Conservation (phyloP, 2,329 filamentous ascomycete species). For the Aureobasidium musti region DNA sequence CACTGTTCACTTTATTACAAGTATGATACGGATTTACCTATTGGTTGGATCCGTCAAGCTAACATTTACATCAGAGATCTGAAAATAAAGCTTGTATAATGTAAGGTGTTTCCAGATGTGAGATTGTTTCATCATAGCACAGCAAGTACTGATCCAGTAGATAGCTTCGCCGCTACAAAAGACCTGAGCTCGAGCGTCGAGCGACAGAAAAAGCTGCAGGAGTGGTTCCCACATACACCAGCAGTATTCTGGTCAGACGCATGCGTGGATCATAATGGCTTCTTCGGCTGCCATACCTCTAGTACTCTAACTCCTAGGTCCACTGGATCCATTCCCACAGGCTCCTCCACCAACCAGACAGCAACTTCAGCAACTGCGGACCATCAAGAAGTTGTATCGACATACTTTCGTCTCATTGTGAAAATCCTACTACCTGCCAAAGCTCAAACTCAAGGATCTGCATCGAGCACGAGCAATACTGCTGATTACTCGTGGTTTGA, state of each 20-base stretch:
- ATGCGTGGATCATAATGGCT: not conserved
- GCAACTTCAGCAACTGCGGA: not conserved
- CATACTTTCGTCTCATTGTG: not conserved
- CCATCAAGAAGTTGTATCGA: not conserved
- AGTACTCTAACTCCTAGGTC: too few relatives aligned
- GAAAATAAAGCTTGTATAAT: not conserved
- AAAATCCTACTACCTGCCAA: not conserved
- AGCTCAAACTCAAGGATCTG: not conserved
- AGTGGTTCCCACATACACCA: conserved; percentile 1
- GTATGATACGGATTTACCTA: not conserved
- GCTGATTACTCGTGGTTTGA: not conserved
- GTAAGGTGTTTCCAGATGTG: not conserved
- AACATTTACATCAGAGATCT: not conserved
- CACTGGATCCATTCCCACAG: not conserved
- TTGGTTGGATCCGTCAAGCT: not conserved
- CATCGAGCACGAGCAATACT: not conserved
- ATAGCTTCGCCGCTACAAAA: not conserved
- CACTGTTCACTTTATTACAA: not conserved
- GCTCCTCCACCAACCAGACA: not conserved
- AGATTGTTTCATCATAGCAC: too few relatives aligned
- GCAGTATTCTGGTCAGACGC: not conserved
- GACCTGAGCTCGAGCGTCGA: not conserved
- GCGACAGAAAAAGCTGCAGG: not conserved
- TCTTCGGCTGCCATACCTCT: not conserved
- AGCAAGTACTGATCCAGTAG: not conserved